A percentile compares a stretch with the other conserved stretches of the same genome.
Evolutionary conservation across 2,329 filamentous ascomycete species (phyloP).

Genomic region (Thermothelomyces thermophilus): DNA sequence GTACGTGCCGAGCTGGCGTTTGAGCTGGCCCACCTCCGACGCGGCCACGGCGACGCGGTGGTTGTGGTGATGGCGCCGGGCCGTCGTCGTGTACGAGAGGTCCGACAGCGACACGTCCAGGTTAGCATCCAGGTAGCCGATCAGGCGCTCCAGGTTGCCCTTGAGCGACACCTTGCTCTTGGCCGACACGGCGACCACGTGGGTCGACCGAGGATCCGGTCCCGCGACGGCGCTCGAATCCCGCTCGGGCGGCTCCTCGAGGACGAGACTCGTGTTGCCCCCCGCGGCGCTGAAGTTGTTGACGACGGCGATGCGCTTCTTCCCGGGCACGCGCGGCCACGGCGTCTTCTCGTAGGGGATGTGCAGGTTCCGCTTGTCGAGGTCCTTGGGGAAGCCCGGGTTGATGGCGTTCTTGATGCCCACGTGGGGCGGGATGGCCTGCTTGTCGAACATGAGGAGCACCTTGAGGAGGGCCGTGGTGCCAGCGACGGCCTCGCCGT

Average conservation of each 20-base stretch:
- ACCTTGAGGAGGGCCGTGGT: constrained; percentile 21
- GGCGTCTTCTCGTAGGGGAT: background rate
- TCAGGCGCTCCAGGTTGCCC: constrained; percentile 49
- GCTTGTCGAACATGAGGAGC: constrained; percentile 19
- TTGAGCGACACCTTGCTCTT: constrained; percentile 51
- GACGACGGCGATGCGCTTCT: constrained; percentile 40
- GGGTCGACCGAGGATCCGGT: constrained; percentile 50
- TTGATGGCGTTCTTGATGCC: constrained; percentile 21
- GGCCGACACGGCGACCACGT: constrained; percentile 52
- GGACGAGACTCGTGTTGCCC: constrained; percentile 60
- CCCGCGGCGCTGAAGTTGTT: constrained; percentile 69
- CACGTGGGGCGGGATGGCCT: constrained; percentile 19
- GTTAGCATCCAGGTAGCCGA: constrained; percentile 46
- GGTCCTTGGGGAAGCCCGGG: constrained; percentile 24
- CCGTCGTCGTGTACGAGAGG: constrained; percentile 62
- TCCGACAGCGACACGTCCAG: constrained; percentile 47
- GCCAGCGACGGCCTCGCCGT: constrained; percentile 22
- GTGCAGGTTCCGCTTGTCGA: constrained; percentile 34
- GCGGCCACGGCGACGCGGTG: constrained; percentile 47
- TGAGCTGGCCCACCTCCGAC: constrained; percentile 35
- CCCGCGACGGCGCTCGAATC: too few relatives aligned
- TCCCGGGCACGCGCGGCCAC: background rate
- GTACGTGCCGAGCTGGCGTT: background rate
- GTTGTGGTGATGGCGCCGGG: constrained; percentile 54
- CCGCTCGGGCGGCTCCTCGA: constrained; percentile 53